Evolutionary conservation across 345 rosid species (phyloP).

Genomic region (Laguncularia racemosa): DNA sequence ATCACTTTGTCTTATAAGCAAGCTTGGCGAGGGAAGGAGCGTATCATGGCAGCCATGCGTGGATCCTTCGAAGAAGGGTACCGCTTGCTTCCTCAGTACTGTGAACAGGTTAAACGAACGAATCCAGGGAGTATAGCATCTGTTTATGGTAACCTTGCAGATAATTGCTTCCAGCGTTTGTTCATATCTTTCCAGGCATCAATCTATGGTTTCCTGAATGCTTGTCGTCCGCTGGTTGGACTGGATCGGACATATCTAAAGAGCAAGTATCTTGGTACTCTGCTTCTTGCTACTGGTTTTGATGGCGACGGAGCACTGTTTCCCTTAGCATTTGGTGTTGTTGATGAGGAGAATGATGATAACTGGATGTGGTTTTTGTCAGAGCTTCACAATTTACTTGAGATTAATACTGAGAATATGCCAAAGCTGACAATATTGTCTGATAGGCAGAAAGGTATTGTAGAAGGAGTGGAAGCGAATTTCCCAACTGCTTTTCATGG

Average conservation of each 20-base stretch:
- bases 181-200: constrained; percentile 98
- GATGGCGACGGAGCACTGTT: constrained; percentile 94
- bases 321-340: constrained; percentile 92
- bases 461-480: constrained; percentile 85
- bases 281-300: constrained; percentile 93
- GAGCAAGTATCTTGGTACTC: constrained; percentile 88
- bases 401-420: constrained; percentile 94
- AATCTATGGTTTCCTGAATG: constrained; percentile 88
- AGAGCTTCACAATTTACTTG: constrained; percentile 88
- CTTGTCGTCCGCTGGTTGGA: constrained; percentile 92
- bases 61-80: constrained; percentile 98
- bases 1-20: constrained; percentile 94
- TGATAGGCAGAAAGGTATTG: constrained; percentile 80
- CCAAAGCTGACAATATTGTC: constrained; percentile 93
- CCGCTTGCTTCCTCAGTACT: constrained; percentile 86
- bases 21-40: constrained; percentile 99
- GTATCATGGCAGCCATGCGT: constrained; percentile 97
- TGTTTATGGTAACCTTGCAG: constrained; percentile 68
- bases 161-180: constrained; percentile 87
- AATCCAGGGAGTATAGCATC: constrained; percentile 91
- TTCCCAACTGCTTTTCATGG: constrained; percentile 98
- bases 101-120: constrained; percentile 83
- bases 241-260: constrained; percentile 79
- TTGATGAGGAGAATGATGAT: constrained; percentile 94
- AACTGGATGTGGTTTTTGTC: constrained; percentile 99